Evolutionary conservation across 129 eudicot genomes (phyloP), one percentile per base, ranked within the genome.

Genomic region (Pittosporum tobira): DNA sequence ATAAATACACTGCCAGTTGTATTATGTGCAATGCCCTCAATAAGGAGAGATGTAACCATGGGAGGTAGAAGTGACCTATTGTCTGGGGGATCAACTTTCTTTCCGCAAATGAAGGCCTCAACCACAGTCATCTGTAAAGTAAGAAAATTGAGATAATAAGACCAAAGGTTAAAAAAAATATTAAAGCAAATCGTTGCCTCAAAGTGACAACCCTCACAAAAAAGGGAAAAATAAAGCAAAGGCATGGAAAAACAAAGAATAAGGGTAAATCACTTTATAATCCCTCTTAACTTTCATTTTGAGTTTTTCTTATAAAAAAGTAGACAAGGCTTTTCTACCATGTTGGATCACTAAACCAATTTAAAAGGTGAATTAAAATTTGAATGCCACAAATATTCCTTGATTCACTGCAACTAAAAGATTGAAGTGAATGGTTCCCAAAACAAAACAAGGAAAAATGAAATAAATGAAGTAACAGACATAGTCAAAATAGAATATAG

Each of bases 61-160:
- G 81, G 55, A 43, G 90, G 86, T 57, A 87, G 51, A 52, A 47
- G 56, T 28, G 94, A 73, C 52, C 24, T 78, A 61, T 77, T 77
- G 51, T 65, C 81, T 34, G 36, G 19, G 25, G 63, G 36, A 14
- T 58, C 63, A 23, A 58, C 21, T 58, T 58, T 58, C 63, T 40
- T 38, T 23, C 63, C 63, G 23, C 63, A 58, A 14, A 38, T 40
- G n/a, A 26, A 58, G n/a, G 63, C 34, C 12, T 58, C 63, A 38
- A 58, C 63, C 27, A 58, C 63, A 37, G 63, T 58, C 63, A 58
- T 58, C 63, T 58, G 79, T 43, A 62, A 4, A 18, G 61, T 44
- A 59, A 30, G 23, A 43, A 45, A 51, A 47, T 13, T 34, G 64
- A 45, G 54, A 56, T 11, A 28, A 47, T 11, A 16, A 37, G n/a